Conservation (phyloP, 2,329 filamentous ascomycete species). For the Zasmidium angulare region DNA sequence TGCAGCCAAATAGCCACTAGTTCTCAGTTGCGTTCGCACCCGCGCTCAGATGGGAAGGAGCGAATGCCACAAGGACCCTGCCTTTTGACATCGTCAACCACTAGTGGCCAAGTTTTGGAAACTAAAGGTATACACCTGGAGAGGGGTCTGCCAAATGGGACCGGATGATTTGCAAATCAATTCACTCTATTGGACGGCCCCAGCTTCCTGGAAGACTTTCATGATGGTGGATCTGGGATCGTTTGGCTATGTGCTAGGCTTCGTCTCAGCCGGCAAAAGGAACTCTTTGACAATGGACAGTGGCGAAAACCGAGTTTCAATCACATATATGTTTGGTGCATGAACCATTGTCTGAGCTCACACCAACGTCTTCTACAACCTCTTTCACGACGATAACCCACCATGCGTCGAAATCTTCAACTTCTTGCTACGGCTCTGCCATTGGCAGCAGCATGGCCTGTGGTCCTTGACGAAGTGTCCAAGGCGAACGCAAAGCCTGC, state of each 20-base stretch:
- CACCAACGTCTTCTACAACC: background rate
- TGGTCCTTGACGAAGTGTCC: constrained; percentile 11
- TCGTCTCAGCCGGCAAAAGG: background rate
- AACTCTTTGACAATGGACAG: background rate
- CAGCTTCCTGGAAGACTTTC: background rate
- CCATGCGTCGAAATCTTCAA: constrained; percentile 2
- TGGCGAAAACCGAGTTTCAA: background rate
- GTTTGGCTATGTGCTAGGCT: background rate
- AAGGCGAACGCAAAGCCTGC: background rate
- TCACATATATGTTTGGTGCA: background rate
- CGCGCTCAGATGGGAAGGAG: background rate
- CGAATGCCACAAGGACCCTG: background rate
- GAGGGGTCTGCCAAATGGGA: background rate
- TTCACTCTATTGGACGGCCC: background rate
- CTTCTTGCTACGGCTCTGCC: constrained; percentile 13
- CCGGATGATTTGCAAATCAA: background rate
- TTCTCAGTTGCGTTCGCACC: background rate
- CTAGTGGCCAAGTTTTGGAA: too few relatives aligned
- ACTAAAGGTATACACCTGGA: background rate
- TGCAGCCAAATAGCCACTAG: background rate
- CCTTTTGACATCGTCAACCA: too few relatives aligned
- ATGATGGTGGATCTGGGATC: background rate
- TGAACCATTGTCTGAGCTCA: background rate
- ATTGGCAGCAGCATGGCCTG: constrained; percentile 19
- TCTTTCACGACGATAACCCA: background rate